Evolutionary conservation across 805 yeast genomes (phyloP).

Genomic region (Ogataea philodendri): DNA sequence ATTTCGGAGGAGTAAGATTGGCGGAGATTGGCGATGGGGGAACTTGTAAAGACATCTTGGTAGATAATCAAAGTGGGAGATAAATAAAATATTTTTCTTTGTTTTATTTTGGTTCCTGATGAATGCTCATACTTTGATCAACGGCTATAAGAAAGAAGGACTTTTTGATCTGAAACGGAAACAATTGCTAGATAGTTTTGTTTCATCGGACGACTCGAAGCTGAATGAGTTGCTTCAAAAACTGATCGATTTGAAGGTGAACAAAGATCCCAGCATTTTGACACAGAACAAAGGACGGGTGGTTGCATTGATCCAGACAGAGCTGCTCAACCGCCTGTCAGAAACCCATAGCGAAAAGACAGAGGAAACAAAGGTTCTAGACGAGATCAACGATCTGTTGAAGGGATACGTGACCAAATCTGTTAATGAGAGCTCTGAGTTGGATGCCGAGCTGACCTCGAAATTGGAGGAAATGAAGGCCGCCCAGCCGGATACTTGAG

Average conservation of each 20-base stretch:
- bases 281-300: conserved; percentile 48
- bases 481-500: no score
- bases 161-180: conserved; percentile 46
- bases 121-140: conserved; percentile 39
- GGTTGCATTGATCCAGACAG: conserved; percentile 53
- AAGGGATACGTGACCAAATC: conserved; percentile 18
- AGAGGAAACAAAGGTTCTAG: conserved; percentile 19
- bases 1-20: conserved; percentile 5
- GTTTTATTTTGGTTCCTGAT: not conserved
- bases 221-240: conserved; percentile 21
- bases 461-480: conserved; percentile 19
- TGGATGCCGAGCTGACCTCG: conserved; percentile 15
- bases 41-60: no score
- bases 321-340: conserved; percentile 35
- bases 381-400: conserved; percentile 22
- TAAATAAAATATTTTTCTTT: conserved; percentile 1
- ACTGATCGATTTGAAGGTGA: conserved; percentile 45
- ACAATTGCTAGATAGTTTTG: conserved; percentile 42
- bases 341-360: conserved; percentile 5
- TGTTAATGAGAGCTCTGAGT: conserved; percentile 16
- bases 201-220: conserved; percentile 18
- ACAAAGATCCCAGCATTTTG: conserved; percentile 46
- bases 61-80: conserved; percentile 1
- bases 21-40: not conserved
- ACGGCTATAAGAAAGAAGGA: conserved; percentile 47